Evolutionary conservation across 202 grass and related monocot genomes (phyloP), one percentile per base, ranked within the genome.

Genomic region (Carex arenaria): DNA sequence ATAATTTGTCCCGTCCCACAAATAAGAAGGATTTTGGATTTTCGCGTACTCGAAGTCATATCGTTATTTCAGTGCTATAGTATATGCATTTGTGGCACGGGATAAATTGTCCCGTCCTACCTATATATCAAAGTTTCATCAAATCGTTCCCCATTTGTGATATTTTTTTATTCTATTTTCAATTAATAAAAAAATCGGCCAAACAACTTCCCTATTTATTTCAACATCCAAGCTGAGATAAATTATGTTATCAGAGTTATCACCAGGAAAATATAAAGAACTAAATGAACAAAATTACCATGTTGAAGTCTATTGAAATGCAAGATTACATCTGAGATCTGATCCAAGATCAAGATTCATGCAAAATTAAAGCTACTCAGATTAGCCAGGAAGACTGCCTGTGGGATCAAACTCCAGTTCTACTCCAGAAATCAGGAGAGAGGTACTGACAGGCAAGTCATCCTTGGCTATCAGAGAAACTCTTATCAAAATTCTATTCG

Each of bases 331-430:
- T 57, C 52, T 77, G 26, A 77, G 15, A 34, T 77, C 52, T 57
- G 14, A 36, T n/a, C 23, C 23, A 32, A 77, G 51, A 77, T n/a
- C 2, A 34, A 55, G 12, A 28, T 55, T 55, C 75, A 81, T 81
- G 76, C 69, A 18, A 43, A 71, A 76, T 75, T 89, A 71, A 81
- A 78, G 20, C 31, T 78, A 78, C 84, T 89, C 76, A 82, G 84
- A 70, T 72, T 91, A 91, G 90, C 90, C 84, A 91, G 84, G 90
- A 81, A 84, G 90, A 89, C 89, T 88, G 89, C 84, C 89, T 76
- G 64, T 86, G 84, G 65, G 64, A 69, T 31, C 66, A 84, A 26
- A 12, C 1, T 22, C 83, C 80, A 82, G 40, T 75, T 64, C 32
- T 52, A 40, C 5, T 38, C 10, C 0, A 82, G 19, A 70, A 65